phyloP scores from a whole-genome alignment of 371 early-diverging fungal genomes.

The Mortierella sp. region DNA sequence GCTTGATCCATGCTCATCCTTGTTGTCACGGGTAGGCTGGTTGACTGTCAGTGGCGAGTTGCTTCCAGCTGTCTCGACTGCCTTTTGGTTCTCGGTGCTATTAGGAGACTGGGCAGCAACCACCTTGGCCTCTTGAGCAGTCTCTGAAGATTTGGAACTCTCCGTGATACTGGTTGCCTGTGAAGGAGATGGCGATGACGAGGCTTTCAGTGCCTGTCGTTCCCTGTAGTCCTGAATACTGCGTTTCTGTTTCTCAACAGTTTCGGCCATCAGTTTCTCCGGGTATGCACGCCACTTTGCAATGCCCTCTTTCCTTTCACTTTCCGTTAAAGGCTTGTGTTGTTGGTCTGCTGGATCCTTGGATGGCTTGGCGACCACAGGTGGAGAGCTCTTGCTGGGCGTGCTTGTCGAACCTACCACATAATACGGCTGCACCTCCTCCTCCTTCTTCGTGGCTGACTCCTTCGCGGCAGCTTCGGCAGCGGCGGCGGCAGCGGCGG shows the following conservation, averaged over 20 bases:
- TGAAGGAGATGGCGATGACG: too few relatives aligned
- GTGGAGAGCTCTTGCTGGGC: background rate
- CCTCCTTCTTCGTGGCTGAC: conserved; percentile 23
- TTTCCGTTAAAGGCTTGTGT: conserved; percentile 4
- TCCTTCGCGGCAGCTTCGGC: conserved; percentile 25
- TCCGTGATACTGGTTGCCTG: too few relatives aligned
- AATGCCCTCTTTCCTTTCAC: conserved; percentile 14
- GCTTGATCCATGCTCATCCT: too few relatives aligned
- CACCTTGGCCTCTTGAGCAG: too few relatives aligned
- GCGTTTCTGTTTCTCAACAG: conserved; percentile 5
- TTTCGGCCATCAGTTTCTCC: conserved; percentile 19
- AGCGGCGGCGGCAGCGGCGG: too few relatives aligned
- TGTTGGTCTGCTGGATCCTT: conserved; percentile 9
- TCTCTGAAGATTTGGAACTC: too few relatives aligned
- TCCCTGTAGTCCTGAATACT: conserved; percentile 18
- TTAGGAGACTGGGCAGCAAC: too few relatives aligned
- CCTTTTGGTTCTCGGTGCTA: too few relatives aligned
- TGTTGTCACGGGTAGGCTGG: too few relatives aligned
- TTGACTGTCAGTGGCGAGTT: too few relatives aligned
- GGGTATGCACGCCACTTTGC: conserved; percentile 30
- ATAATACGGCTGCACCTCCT: background rate
- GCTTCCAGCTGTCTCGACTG: too few relatives aligned
- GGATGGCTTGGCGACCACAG: conserved; percentile 5
- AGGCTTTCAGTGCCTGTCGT: conserved; percentile 9
- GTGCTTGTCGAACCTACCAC: background rate